These are phyloP conservation scores for Colletotrichum echinochloae DNA, from an alignment of 2,329 filamentous ascomycete genomes.

Conservation along the genomic window DNA sequence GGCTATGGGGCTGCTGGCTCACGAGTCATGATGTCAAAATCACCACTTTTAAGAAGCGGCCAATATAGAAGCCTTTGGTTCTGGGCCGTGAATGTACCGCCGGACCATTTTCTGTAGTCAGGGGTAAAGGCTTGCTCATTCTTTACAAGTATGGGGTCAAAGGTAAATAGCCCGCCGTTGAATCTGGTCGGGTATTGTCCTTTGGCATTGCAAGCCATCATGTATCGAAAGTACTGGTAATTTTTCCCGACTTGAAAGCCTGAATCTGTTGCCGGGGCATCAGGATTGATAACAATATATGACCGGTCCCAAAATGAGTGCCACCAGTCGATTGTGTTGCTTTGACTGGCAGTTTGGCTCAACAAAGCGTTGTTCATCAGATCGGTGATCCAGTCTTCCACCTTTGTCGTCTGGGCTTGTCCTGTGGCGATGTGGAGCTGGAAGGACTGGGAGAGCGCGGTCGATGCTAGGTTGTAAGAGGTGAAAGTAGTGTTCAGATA, in stretches of 20 bases:
- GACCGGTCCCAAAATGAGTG: background rate
- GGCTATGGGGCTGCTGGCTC: background rate
- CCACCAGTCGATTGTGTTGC: background rate
- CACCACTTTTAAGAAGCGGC: background rate
- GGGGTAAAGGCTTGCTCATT: too few species aligned
- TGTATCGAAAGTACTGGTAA: background rate
- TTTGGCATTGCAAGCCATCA: background rate
- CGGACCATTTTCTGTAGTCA: background rate
- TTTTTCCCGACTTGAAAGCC: background rate
- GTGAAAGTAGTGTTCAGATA: background rate
- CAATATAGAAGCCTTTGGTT: background rate
- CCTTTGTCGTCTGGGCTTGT: background rate
- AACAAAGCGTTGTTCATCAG: background rate
- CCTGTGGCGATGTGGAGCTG: background rate
- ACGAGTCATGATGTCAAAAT: background rate
- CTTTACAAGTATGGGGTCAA: background rate
- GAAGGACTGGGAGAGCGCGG: background rate
- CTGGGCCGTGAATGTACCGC: background rate
- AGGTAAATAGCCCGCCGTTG: background rate
- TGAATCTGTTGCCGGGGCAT: background rate
- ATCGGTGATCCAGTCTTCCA: background rate
- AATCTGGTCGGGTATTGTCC: background rate
- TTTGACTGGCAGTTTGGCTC: background rate
- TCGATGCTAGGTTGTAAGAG: background rate
- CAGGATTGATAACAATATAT: background rate